These are phyloP conservation scores for Pogostemon cablin DNA, from an alignment of 257 asterid species.

Conservation along the genomic window DNA sequence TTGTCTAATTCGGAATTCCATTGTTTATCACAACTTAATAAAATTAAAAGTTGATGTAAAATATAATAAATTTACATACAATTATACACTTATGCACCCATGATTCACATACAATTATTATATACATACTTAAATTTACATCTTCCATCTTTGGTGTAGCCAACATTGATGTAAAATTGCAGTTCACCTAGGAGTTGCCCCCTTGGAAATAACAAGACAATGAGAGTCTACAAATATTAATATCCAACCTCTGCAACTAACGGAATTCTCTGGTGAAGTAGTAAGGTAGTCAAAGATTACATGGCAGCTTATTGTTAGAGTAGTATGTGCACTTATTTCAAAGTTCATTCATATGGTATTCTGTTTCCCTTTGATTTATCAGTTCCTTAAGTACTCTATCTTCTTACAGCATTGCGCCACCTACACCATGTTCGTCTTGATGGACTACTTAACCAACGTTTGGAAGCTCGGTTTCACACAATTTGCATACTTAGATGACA, in stretches of 20 bases:
- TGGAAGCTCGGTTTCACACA: conserved; percentile 44
- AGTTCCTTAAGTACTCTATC: background rate
- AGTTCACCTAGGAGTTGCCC: background rate
- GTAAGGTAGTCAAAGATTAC: no score
- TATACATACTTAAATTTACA: no score
- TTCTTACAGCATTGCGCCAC: conserved; percentile 35
- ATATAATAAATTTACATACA: no score
- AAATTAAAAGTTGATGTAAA: no score
- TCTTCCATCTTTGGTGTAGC: no score
- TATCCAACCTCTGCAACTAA: background rate
- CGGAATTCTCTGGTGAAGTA: background rate
- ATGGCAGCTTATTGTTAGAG: conserved; percentile 42
- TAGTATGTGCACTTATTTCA: conserved; percentile 23
- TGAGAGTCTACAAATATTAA: background rate
- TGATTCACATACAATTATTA: no score
- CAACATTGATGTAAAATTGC: no score
- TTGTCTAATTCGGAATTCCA: no score
- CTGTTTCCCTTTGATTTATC: no score
- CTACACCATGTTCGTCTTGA: conserved; percentile 42
- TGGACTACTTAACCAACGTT: conserved; percentile 40
- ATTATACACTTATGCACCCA: no score
- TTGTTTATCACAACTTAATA: no score
- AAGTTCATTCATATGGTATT: background rate
- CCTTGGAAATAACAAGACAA: background rate
- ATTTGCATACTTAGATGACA: conserved; percentile 28